Evolutionary conservation across 73 alveolate species (phyloP), one percentile per base, ranked within the genome.

Genomic region (Paramecium biaurelia): DNA sequence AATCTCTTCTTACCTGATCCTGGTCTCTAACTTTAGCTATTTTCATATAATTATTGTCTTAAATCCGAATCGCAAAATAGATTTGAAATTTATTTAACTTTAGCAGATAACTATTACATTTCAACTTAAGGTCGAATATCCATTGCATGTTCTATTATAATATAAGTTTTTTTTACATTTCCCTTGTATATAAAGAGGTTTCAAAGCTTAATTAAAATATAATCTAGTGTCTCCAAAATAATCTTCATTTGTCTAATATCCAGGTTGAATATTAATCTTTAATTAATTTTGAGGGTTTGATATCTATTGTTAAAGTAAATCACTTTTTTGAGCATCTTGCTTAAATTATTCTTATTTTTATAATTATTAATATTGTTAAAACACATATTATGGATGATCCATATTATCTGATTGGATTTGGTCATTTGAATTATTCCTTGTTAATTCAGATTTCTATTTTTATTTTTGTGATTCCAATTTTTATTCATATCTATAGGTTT

Each of bases 61-160:
- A 63, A 63, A 30, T 63, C 84, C 4, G 84, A 32, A 45, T 79
- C 90, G 3, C 90, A 32, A 41, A 79, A 41, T 37, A 79, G 18
- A 79, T 79, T 79, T 8, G 72, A 14, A 15, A 79, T 24, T 43
- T 79, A 15, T n/a, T 47, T 79, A 8, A 79, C 56, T 24, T 79
- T 79, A 0, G 70, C 72, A 6, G 45, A 47, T 26, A 79, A 43
- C 26, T 79, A 24, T 26, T 21, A 20, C 41, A 79, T 79, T 21
- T 79, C 90, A 4, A 47, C 9, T 79, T 32, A 79, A 6, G 90
- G 90, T 79, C 90, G 20, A 20, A 79, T 45, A 24, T 79, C 90
- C 23, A 79, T 38, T 0, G 74, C 70, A 11, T 79, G 72, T 79
- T 79, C 90, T 79, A 79, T 41, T 1, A 42, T 43, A 7, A 43